A percentile compares a stretch with the other conserved stretches of the same genome.
phyloP scores from a whole-genome alignment of 306 rosid species.

The Cucurbita moschata region DNA sequence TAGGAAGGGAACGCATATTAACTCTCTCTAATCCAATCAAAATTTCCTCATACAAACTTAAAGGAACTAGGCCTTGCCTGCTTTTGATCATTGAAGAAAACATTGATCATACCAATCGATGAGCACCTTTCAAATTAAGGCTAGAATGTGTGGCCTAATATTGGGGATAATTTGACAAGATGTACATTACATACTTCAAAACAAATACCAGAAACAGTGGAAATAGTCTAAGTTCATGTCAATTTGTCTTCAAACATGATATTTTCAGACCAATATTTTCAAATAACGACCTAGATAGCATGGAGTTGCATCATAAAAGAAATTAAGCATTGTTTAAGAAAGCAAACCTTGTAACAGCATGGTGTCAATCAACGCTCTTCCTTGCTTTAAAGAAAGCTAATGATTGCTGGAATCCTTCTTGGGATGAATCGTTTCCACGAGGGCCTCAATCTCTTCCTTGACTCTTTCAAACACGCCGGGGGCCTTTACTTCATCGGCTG shows the following conservation, averaged over 20 bases:
- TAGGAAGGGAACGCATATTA: neutral
- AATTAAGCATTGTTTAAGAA: neutral
- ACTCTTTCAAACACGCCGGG: slow-evolving; percentile 8
- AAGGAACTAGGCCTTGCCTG: neutral
- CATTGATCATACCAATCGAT: neutral
- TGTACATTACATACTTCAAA: neutral
- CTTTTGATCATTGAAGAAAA: neutral
- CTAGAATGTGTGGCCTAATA: neutral
- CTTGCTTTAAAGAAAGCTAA: neutral
- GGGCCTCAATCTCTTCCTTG: slow-evolving; percentile 16
- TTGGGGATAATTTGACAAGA: neutral
- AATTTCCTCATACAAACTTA: neutral
- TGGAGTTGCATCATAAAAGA: neutral
- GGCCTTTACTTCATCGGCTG: slow-evolving; percentile 8
- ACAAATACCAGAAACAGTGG: neutral
- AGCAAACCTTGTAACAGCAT: slow-evolving; percentile 4
- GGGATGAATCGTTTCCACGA: slow-evolving; percentile 9
- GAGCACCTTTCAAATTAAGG: neutral
- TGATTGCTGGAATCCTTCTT: neutral
- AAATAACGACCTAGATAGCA: neutral
- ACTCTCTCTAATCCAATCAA: neutral
- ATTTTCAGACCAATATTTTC: neutral
- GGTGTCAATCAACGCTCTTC: neutral
- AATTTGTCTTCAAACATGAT: neutral
- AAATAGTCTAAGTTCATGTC: neutral